Conservation (phyloP, 2,329 filamentous ascomycete genomes). For the Cladorrhinum sp. region DNA sequence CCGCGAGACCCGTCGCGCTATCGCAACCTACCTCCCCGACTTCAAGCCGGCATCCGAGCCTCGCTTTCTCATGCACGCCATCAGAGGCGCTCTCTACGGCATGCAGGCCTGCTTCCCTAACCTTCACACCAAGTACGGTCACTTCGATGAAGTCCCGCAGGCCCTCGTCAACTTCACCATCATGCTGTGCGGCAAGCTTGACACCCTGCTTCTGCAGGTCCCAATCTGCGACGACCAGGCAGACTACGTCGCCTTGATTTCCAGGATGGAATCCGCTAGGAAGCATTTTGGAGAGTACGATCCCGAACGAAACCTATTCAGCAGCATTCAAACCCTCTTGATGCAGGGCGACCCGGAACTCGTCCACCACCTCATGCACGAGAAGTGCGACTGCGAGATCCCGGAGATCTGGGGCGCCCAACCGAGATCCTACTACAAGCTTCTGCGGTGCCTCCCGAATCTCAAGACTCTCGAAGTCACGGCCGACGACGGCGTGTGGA, state of each 20-base stretch:
- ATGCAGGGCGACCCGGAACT: conserved; percentile 30
- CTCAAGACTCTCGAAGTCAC: conserved; percentile 28
- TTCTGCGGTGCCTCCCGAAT: conserved; percentile 23
- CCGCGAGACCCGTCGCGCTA: conserved; percentile 20
- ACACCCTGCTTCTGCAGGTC: conserved; percentile 28
- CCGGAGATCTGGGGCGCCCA: conserved; percentile 25
- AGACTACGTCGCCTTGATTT: conserved; percentile 23
- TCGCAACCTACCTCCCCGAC: conserved; percentile 15
- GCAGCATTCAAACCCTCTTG: conserved; percentile 23
- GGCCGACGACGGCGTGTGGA: conserved; percentile 28
- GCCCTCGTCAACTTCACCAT: conserved; percentile 23
- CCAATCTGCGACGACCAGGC: conserved; percentile 26
- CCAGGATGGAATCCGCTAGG: conserved; percentile 12
- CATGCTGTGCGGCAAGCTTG: conserved; percentile 19
- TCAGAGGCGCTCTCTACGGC: conserved; percentile 3
- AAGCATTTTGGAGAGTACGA: conserved; percentile 2
- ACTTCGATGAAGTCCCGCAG: conserved; percentile 25
- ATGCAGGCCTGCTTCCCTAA: background rate
- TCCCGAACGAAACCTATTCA: background rate
- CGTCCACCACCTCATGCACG: conserved; percentile 22
- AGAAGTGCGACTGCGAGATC: conserved; percentile 22
- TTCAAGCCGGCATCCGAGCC: conserved; percentile 9
- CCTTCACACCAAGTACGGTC: conserved; percentile 7
- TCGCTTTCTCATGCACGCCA: conserved; percentile 2
- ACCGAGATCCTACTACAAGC: conserved; percentile 19